These are phyloP conservation scores for Vicia sativa DNA, from an alignment of 306 rosid species.

Conservation along the genomic window DNA sequence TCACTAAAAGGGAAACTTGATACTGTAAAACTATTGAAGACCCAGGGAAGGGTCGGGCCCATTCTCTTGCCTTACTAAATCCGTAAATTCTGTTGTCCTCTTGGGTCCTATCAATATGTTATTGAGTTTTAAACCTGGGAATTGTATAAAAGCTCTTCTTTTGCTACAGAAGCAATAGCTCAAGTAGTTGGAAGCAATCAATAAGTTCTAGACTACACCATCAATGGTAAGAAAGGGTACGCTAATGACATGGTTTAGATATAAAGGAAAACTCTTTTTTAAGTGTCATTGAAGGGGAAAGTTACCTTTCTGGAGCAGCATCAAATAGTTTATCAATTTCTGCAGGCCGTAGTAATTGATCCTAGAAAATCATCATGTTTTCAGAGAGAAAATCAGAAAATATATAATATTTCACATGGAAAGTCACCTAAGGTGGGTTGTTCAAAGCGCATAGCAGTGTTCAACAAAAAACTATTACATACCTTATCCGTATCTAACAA, in stretches of 20 bases:
- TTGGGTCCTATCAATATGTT: constrained; percentile 7
- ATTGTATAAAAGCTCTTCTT: constrained; percentile 13
- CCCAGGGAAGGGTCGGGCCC: background rate
- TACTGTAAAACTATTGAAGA: background rate
- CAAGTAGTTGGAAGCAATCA: constrained; percentile 17
- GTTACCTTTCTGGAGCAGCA: constrained; percentile 89
- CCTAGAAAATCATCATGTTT: constrained; percentile 57
- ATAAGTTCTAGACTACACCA: constrained; percentile 19
- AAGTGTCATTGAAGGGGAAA: constrained; percentile 10
- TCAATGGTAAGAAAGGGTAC: constrained; percentile 17
- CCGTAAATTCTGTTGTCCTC: constrained; percentile 1
- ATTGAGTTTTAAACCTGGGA: constrained; percentile 25
- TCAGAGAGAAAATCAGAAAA: constrained; percentile 38
- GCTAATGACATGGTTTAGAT: constrained; percentile 11
- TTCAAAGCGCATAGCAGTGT: constrained; percentile 31
- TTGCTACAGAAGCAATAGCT: constrained; percentile 32
- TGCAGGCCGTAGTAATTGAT: constrained; percentile 64
- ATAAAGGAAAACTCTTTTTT: background rate
- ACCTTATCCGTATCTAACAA: constrained; percentile 76
- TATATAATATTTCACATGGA: constrained; percentile 26
- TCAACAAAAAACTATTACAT: constrained; percentile 39
- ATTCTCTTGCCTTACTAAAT: constrained; percentile 6
- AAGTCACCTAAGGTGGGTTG: constrained; percentile 25
- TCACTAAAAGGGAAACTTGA: background rate
- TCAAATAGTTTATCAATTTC: constrained; percentile 78